Base-by-base conservation (phyloP, 2,329 filamentous ascomycete genomes). In the Ceratocystis colombiana region DNA sequence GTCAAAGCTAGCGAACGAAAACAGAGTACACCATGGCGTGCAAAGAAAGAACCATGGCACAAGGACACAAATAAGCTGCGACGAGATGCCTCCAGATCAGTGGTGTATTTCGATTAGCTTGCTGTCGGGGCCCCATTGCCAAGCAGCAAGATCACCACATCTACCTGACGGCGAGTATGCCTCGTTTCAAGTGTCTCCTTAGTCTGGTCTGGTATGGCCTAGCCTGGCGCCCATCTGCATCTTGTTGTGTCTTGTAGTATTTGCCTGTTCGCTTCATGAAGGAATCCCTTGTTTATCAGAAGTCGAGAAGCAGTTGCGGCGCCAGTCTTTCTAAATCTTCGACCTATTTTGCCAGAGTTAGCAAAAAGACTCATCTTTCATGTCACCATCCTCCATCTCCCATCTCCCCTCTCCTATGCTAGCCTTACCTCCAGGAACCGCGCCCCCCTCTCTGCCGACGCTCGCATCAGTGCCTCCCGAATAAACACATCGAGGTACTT, bases 401-500 rank as follows among this genome's bases (percentile, higher is more conserved):
- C 7, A 25, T 30, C 22, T 33, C 41, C 17, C 28, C 15, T 12
- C 61, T 62, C 30, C 20, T 25, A 62, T 41, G 55, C 30, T 8
- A 53, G 48, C 22, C 82, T 75, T 70, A 90, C 87, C 83, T 94
- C 89, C 45, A 93, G 74, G 72, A 92, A 91, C 3, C 83, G 85
- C 67, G 84, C 80, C 41, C 79, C 79, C 73, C 87, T 86, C 78
- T 90, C 88, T 67, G 85, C 84, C 8, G 86, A 84, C 48, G 89
- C 86, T 72, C 93, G 78, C 17, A 90, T 90, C 73, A 97, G 85
- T 0, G 90, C 90, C 77, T 97, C 93, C 69, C 88, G 82, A 64
- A 96, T 88, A 76, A 96, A 97, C 0, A 93, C 84, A 75, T 96
- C 90, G 75, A 96, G 82, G 74, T 97, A 97, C 76, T 88, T 90